Evolutionary conservation across 208 protist species (phyloP).

Genomic region (Trypanosoma conorhini): DNA sequence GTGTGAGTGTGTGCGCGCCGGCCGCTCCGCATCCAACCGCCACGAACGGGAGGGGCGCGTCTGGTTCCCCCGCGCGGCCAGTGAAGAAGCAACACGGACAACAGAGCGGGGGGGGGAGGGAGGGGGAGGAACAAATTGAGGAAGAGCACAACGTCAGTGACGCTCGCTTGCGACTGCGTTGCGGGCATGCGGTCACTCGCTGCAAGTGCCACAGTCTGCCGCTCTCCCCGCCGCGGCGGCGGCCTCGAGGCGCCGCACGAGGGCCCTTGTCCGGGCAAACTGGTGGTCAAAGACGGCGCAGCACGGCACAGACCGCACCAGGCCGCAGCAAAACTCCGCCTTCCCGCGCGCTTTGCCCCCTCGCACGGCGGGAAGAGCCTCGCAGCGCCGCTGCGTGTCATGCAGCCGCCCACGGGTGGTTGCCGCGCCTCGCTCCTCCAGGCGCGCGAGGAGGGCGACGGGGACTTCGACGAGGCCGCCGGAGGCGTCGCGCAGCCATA

Average conservation of each 20-base stretch:
- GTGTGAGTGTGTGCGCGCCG: not conserved
- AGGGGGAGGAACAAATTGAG: not conserved
- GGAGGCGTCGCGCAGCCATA: conserved; percentile 9
- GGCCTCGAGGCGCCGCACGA: conserved; percentile 12
- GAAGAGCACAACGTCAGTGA: not conserved
- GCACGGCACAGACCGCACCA: conserved; percentile 6
- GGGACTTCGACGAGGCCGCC: conserved; percentile 8
- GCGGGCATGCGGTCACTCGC: not conserved
- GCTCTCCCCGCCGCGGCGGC: not conserved
- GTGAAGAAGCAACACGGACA: not conserved
- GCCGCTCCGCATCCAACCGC: not conserved
- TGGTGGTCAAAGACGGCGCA: conserved; percentile 22
- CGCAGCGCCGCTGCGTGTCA: not conserved
- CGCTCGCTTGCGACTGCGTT: not conserved
- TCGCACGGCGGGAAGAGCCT: not conserved
- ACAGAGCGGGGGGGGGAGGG: not conserved
- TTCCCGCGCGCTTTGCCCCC: not conserved
- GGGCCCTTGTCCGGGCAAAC: conserved; percentile 19
- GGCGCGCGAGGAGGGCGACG: not conserved
- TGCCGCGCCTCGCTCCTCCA: conserved; percentile 3
- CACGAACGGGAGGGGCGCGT: not conserved
- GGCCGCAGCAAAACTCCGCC: conserved; percentile 16
- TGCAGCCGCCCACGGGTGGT: not conserved
- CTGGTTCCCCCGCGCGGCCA: not conserved
- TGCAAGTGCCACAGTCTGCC: not conserved